Base-by-base conservation (phyloP, 1,284 basidiomycete genomes). In the Somion occarium region DNA sequence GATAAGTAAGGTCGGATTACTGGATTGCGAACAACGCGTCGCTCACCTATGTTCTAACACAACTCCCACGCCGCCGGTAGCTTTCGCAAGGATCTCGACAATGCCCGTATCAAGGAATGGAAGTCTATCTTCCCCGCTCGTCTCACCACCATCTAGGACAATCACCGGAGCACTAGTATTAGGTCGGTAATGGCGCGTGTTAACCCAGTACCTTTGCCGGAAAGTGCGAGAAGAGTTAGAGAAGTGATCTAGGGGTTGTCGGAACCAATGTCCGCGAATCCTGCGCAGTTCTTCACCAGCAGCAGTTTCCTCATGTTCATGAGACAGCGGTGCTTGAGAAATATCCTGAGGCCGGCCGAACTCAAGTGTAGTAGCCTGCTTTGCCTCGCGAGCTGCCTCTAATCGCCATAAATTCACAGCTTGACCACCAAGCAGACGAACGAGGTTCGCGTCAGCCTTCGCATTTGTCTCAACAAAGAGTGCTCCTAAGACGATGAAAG, bases 201-300 rank as follows among this genome's bases (percentile, higher is more conserved):
- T 93, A 44, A 94, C 76, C 93, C 94, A 98, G 70, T 93, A 98
- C 23, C 89, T 77, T 62, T 91, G 88, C 46, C 71, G 67, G 66
- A 85, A 91, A 2, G 78, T 83, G 49, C 75, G 73, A 20, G 71
- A 69, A 19, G 71, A 72, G 19, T 67, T 64, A 38, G 75, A 72
- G 56, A 85, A 84, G 63, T 98, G 94, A 64, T 95, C 91, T 47
- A 95, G 69, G 0, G 89, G 91, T 64, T 97, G 94, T 51, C 77
- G 71, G 68, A 95, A 91, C 74, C 84, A 92, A 48, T 78, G 77
- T 2, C 73, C 73, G 7, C 72, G 69, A 61, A 87, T 87, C 46
- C 75, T 73, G 34, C 56, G 42, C 9, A 53, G 51, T 23, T 52
- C 54, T 24, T 26, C 27, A 20, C 44, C 4, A 39, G 13, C 4